Evolutionary conservation across 1,284 basidiomycete species (phyloP).

Genomic region (Moniliophthora roreri): DNA sequence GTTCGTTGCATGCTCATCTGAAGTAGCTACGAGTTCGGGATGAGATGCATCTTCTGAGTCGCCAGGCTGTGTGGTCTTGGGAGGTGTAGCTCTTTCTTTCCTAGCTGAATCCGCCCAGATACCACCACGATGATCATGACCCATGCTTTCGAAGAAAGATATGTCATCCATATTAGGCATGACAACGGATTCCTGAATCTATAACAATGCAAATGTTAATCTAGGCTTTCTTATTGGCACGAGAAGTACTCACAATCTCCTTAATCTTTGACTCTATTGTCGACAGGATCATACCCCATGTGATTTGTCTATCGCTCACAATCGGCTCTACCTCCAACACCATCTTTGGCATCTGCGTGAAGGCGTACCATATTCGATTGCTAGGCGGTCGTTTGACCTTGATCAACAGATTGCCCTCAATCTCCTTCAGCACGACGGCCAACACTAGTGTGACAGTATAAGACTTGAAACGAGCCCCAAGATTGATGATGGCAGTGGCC

Average conservation of each 20-base stretch:
- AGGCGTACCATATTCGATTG: conserved; percentile 97
- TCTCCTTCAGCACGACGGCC: conserved; percentile 81
- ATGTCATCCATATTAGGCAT: conserved; percentile 98
- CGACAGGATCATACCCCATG: conserved; percentile 89
- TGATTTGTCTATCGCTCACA: conserved; percentile 89
- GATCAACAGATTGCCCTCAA: conserved; percentile 90
- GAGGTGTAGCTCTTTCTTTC: conserved; percentile 29
- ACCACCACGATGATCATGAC: conserved; percentile 76
- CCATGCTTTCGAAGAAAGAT: conserved; percentile 85
- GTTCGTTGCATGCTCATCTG: neutral
- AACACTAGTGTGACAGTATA: conserved; percentile 89
- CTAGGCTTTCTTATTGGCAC: no score
- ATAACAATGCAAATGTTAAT: no score
- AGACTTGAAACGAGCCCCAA: conserved; percentile 82
- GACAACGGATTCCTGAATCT: conserved; percentile 94
- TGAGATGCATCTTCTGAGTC: neutral
- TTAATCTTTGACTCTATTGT: conserved; percentile 88
- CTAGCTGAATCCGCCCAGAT: conserved; percentile 85
- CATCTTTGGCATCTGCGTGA: conserved; percentile 91
- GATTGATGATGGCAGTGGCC: conserved; percentile 84
- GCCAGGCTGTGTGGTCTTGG: neutral
- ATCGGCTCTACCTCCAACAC: conserved; percentile 90
- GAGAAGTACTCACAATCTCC: conserved; percentile 72
- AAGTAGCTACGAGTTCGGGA: neutral
- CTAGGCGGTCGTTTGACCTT: conserved; percentile 95